Evolutionary conservation across 1,139 yeast genomes (phyloP).

Genomic region (Geotrichum candidum): DNA sequence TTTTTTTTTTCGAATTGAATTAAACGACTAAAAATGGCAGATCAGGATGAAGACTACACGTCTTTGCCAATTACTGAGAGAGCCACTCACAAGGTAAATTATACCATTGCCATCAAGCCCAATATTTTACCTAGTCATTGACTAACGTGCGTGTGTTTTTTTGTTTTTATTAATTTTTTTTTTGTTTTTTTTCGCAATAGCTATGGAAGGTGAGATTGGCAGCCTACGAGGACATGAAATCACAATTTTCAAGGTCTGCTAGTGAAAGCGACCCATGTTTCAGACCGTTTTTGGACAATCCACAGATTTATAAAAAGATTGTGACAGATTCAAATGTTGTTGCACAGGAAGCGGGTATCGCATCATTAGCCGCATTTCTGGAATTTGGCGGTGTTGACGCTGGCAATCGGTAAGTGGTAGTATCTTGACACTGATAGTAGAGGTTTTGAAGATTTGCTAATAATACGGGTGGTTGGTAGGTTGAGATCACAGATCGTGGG

Average conservation of each 20-base stretch:
- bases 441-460: background rate
- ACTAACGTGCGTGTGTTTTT: background rate
- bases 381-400: conserved; percentile 51
- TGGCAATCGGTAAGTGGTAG: conserved; percentile 25
- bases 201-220: conserved; percentile 84
- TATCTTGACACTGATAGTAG: conserved; percentile 6
- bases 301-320: conserved; percentile 49
- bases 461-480: background rate
- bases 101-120: conserved; percentile 2
- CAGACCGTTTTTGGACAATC: conserved; percentile 43
- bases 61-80: conserved; percentile 61
- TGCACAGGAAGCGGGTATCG: conserved; percentile 81
- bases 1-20: background rate
- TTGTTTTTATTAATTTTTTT: background rate
- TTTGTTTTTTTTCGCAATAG: conserved; percentile 21
- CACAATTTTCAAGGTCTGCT: conserved; percentile 49
- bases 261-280: conserved; percentile 53
- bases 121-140: background rate
- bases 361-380: conserved; percentile 50
- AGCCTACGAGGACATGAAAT: conserved; percentile 67
- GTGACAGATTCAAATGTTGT: conserved; percentile 80
- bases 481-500: conserved; percentile 46
- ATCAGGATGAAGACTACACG: conserved; percentile 51
- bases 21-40: conserved; percentile 13
- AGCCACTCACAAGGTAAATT: conserved; percentile 56